phyloP scores from a whole-genome alignment of 2,329 filamentous ascomycete genomes.

The Xylariaceae sp. region DNA sequence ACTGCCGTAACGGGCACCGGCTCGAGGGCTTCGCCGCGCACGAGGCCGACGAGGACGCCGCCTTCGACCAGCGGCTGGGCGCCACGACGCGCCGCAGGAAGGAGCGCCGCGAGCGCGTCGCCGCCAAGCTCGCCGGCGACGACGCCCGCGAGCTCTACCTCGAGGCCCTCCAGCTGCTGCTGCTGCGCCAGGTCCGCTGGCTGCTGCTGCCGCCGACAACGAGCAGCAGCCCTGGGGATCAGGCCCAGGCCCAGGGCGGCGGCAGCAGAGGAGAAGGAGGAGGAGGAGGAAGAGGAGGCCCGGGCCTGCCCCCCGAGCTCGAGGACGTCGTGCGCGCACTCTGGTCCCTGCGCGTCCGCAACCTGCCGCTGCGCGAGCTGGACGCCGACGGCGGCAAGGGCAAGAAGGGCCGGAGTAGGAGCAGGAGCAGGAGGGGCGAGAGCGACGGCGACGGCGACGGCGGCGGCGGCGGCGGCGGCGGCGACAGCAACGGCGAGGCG shows the following conservation, averaged over 20 bases:
- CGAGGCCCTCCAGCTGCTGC: conserved; percentile 73
- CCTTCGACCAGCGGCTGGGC: conserved; percentile 54
- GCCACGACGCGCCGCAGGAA: conserved; percentile 48
- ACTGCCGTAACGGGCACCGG: conserved; percentile 73
- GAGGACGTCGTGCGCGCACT: conserved; percentile 76
- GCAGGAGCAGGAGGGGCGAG: conserved; percentile 19
- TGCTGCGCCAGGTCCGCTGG: conserved; percentile 74
- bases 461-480: conserved; percentile 43
- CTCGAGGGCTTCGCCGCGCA: conserved; percentile 59
- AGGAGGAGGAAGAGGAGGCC: too few relatives aligned
- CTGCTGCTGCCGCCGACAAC: conserved; percentile 55
- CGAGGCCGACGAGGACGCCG: conserved; percentile 57
- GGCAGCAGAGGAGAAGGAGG: too few relatives aligned
- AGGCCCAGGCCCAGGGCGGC: background rate
- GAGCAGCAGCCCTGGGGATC: too few relatives aligned
- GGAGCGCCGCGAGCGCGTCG: conserved; percentile 45
- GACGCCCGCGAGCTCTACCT: conserved; percentile 72
- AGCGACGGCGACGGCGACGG: background rate
- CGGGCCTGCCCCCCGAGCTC: conserved; percentile 63
- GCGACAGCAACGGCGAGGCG: conserved; percentile 31
- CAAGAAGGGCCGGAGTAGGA: background rate
- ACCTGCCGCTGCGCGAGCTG: conserved; percentile 43
- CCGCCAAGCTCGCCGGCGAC: conserved; percentile 53
- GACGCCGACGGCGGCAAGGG: conserved; percentile 15
- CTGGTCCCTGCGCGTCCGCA: conserved; percentile 64